Base-by-base conservation (phyloP, 345 rosid species). In the Rubroshorea leprosula region DNA sequence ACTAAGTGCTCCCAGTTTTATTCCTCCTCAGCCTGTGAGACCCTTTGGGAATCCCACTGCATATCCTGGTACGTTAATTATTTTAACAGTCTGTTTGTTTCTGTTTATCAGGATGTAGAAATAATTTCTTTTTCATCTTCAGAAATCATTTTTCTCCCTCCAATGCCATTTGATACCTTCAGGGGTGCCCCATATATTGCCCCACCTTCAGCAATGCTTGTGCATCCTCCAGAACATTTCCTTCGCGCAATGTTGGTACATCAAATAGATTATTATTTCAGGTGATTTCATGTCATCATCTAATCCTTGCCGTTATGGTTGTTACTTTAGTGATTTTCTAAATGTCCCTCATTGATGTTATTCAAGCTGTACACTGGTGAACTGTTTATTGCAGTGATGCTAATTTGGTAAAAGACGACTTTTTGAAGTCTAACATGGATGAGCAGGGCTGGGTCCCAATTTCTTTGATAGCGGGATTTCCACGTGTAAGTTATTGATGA, bases 201-300 rank as follows among this genome's bases (percentile, higher is more conserved):
- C 38, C 74, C 78, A 4, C 66, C 73, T 43, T 56, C 72, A 65
- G 47, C 71, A 26, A 23, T 77, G 44, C 19, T 77, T 47, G 16
- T 78, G 53, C 77, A 81, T 55, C 50, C 46, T 45, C 58, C 74
- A 23, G 81, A 77, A 20, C 54, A 65, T 65, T 51, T 66, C 48
- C 35, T 80, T 54, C 35, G 66, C 49, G 61, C 53, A n/a, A 39
- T 58, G 70, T 24, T 84, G 73, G 56, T 77, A 45, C 39, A 49
- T 44, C 90, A 84, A 68, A 84, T 84, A 48, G 81, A 84, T 43
- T 84, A 79, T 66, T 84, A 84, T 70, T 84, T 84, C 81, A 84
- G 90, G 90, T 81, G 63, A 24, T 26, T 50, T 54, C 22, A 41
- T 23, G 16, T 2, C 10, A 25, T 0, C 3, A 25, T 17, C 23